Percentiles rank a stretch among this genome's conserved stretches.
phyloP scores from a whole-genome alignment of 176 grass and related monocot genomes.

The Lolium rigidum region DNA sequence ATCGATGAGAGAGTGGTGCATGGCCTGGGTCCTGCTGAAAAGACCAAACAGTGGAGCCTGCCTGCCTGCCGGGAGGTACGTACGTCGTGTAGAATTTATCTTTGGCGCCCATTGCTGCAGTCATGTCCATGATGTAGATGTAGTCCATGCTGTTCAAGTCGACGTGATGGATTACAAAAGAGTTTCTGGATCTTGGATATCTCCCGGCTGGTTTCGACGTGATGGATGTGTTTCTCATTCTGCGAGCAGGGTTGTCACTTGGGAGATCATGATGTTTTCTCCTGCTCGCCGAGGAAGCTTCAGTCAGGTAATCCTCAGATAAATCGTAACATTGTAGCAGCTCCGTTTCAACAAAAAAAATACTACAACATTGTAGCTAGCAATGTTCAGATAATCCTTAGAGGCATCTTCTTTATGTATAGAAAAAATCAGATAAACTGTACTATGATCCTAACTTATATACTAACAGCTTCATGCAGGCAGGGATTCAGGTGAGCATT shows the following conservation, averaged over 20 bases:
- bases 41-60: conserved; percentile 25
- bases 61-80: not conserved
- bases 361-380: no score
- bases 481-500: not conserved
- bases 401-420: no score
- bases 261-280: not conserved
- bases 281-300: not conserved
- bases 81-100: not conserved
- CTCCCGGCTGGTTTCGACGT: not conserved
- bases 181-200: conserved; percentile 12
- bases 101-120: not conserved
- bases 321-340: no score
- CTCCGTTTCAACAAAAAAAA: no score
- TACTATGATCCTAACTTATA: no score
- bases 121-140: not conserved
- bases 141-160: not conserved
- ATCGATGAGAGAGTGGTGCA: not conserved
- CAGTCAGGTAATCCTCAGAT: no score
- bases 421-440: no score
- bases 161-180: conserved; percentile 26
- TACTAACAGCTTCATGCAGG: not conserved
- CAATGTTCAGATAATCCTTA: no score
- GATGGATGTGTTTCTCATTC: not conserved
- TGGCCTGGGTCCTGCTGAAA: conserved; percentile 12
- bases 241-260: not conserved